phyloP scores from a whole-genome alignment of 257 asterid species.

The Ajuga chamaepitys region DNA sequence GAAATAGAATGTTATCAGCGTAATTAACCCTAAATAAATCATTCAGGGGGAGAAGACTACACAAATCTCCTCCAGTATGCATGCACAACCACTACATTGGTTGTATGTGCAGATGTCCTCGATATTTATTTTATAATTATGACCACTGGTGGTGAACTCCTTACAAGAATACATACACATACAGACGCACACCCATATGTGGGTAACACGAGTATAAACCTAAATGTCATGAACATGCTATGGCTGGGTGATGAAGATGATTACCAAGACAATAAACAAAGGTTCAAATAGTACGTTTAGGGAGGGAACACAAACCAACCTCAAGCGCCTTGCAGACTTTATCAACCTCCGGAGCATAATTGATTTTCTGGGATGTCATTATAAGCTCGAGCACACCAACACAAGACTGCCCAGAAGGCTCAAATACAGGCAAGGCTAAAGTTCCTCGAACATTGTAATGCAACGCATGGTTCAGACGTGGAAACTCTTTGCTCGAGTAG shows the following conservation, averaged over 20 bases:
- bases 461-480: conserved; percentile 73
- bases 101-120: neutral
- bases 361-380: conserved; percentile 88
- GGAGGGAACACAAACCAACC: conserved; percentile 47
- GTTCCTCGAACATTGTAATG: conserved; percentile 79
- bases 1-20: neutral
- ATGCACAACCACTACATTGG: neutral
- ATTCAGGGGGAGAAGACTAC: conserved; percentile 2
- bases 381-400: conserved; percentile 89
- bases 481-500: conserved; percentile 79
- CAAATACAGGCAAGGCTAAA: conserved; percentile 91
- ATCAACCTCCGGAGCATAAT: conserved; percentile 92
- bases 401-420: conserved; percentile 76
- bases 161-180: neutral
- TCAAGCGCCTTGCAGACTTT: conserved; percentile 97
- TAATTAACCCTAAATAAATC: neutral
- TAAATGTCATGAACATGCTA: neutral
- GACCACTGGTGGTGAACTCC: neutral
- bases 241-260: neutral
- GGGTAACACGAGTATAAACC: neutral
- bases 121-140: neutral
- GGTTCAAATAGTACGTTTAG: neutral
- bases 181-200: neutral
- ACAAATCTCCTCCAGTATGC: neutral
- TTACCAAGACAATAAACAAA: conserved; percentile 3